These are phyloP conservation scores for Glycine soja DNA, from an alignment of 306 rosid species.

Conservation along the genomic window DNA sequence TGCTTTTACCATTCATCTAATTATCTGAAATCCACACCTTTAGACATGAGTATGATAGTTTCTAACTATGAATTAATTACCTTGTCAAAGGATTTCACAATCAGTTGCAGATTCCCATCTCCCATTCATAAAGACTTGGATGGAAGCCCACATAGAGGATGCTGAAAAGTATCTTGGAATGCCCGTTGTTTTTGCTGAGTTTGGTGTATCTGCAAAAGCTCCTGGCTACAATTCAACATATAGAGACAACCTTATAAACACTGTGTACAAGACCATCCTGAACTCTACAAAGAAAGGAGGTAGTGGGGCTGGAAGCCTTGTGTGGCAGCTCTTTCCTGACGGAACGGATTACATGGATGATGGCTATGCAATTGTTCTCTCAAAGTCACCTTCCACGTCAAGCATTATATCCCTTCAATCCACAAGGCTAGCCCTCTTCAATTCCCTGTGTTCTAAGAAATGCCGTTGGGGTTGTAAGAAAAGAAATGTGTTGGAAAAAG, in stretches of 20 bases:
- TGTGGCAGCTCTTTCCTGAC: slow-evolving; percentile 96
- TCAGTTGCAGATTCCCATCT: slow-evolving; percentile 71
- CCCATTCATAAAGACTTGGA: slow-evolving; percentile 86
- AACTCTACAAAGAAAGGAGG: slow-evolving; percentile 93
- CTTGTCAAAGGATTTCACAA: slow-evolving; percentile 63
- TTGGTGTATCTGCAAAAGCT: slow-evolving; percentile 84
- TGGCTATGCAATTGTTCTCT: slow-evolving; percentile 83
- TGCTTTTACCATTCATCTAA: slow-evolving; percentile 16
- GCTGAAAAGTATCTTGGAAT: slow-evolving; percentile 84
- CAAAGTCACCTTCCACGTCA: slow-evolving; percentile 76
- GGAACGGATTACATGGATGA: slow-evolving; percentile 98
- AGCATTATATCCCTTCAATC: slow-evolving; percentile 82
- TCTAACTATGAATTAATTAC: slow-evolving; percentile 39
- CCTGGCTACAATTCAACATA: slow-evolving; percentile 79
- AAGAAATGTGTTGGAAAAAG: slow-evolving; percentile 53
- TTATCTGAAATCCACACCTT: slow-evolving; percentile 2
- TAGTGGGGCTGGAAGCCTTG: slow-evolving; percentile 84
- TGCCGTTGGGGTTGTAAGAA: slow-evolving; percentile 89
- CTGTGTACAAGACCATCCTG: slow-evolving; percentile 71
- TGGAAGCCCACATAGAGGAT: slow-evolving; percentile 93
- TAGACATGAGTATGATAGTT: slow-evolving; percentile 29
- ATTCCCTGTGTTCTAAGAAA: slow-evolving; percentile 79
- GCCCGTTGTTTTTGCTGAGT: slow-evolving; percentile 87
- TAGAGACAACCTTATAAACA: slow-evolving; percentile 63
- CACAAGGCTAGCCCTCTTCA: slow-evolving; percentile 71